Base-by-base conservation (phyloP, 2,329 filamentous ascomycete species). In the Knufia fluminis region DNA sequence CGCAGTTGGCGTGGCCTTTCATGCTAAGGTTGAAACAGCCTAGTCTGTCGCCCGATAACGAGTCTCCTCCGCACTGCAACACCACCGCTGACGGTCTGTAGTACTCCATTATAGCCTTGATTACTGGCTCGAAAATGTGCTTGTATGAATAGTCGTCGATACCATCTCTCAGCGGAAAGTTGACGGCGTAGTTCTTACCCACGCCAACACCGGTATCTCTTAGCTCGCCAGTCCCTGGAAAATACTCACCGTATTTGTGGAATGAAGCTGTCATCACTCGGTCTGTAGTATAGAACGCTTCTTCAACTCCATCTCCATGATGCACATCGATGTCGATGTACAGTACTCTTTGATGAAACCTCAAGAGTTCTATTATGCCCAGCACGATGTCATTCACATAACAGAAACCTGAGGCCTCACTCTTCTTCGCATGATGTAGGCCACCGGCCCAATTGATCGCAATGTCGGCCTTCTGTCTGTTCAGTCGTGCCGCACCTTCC, bases 381-480 rank as follows among this genome's bases (percentile, higher is more conserved):
- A 83, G 74, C 16, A 83, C 79, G 57, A 83, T 83, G 59, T 83
- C 79, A 67, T 98, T 98, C 71, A 97, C 91, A 68, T 98, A 98
- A 70, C 92, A 98, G 67, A 98, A 98, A 0, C 92, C 92, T 41
- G 86, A 92, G 0, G 92, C 91, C 69, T 95, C 89, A 50, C 85
- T 84, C 66, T 91, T 92, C 68, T 97, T 96, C 33, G 92, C 92
- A 63, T 98, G 92, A 67, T 98, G 92, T 35, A 98, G 78, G 38
- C 92, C 92, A 49, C 92, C 92, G 22, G 90, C 91, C 92, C 92
- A 98, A 60, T 94, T 94, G 49, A 72, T 64, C 9, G 80, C 79
- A 52, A 84, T 76, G 58, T 85, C 81, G 61, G 80, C 84, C 61
- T 85, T 84, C 42, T 78, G 77, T 50, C 80, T 69, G 59, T 83